Conservation (phyloP, 306 rosid genomes). For the Pterocarpus macrocarpus region DNA sequence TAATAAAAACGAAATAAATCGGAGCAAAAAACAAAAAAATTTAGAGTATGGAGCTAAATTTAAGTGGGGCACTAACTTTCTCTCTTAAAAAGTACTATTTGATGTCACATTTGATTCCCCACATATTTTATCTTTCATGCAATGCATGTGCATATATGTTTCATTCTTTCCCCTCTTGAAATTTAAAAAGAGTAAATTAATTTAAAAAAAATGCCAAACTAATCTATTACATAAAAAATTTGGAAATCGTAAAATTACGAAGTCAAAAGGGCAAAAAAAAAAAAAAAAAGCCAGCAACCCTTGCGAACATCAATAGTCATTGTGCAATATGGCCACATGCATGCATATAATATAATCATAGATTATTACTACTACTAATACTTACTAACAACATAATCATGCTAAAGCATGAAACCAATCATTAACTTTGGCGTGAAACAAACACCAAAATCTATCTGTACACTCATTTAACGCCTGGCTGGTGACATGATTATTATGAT, state of each 20-base stretch:
- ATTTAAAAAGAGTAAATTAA: neutral
- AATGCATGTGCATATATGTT: neutral
- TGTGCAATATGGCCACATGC: constrained; percentile 4
- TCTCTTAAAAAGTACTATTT: constrained; percentile 4
- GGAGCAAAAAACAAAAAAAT: neutral
- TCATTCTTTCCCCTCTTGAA: neutral
- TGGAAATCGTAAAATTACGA: constrained; percentile 21
- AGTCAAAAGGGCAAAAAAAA: constrained; percentile 11
- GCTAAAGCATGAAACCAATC: constrained; percentile 42
- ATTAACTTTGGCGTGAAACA: constrained; percentile 47
- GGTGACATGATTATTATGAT: constrained; percentile 15
- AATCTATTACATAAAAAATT: neutral
- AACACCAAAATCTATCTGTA: constrained; percentile 14
- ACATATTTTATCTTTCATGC: neutral
- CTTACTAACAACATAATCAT: constrained; percentile 35
- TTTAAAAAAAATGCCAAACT: neutral
- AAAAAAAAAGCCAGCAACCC: neutral
- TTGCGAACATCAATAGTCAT: constrained; percentile 4
- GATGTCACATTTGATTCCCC: neutral
- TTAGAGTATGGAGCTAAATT: neutral
- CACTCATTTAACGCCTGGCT: constrained; percentile 14
- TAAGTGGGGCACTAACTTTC: neutral
- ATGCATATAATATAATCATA: constrained; percentile 15
- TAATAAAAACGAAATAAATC: neutral
- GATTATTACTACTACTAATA: neutral